Base-by-base conservation (phyloP, 805 yeast genomes). In the Candida sonorensis region DNA sequence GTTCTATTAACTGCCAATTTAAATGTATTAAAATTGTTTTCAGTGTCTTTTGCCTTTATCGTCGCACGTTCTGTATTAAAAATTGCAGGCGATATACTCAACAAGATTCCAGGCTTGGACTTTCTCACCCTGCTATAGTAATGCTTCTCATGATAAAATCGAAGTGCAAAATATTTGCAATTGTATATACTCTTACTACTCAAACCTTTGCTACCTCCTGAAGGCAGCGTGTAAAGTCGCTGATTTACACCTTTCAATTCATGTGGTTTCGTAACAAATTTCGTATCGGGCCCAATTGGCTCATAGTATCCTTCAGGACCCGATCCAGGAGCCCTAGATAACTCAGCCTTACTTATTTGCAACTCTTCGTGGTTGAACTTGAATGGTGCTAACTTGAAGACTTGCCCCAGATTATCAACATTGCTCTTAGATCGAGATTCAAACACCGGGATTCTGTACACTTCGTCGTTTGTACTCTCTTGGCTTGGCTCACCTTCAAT, bases 71-170 rank as follows among this genome's bases (percentile, higher is more conserved):
- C n/a, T n/a, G n/a, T 12, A 13, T 23, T 23, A n/a, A 23, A 10
- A 23, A n/a, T n/a, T n/a, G n/a, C n/a, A n/a, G n/a, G n/a, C n/a
- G n/a, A n/a, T n/a, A n/a, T n/a, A n/a, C n/a, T n/a, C 7, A 55
- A 27, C 24, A 50, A 21, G 1, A 56, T 10, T 0, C 54, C 58
- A 1, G 65, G 65, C 15, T 38, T 45, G 0, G 62, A 52, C 29
- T 59, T 59, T n/a, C 62, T 33, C 5, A 50, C 43, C 26, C 37
- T 40, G 2, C 53, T 52, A 14, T 53, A 3, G 25, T 33, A 50
- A 29, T 50, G 50, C 1, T 30, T 13, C 12, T 37, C 32, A 11
- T 48, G 54, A 34, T 42, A 50, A 33, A 38, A 59, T 5, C 21
- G 17, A 10, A 55, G 11, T 3, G 29, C 12, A 27, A 55, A 56